Evolutionary conservation across 805 yeast genomes (phyloP).

Genomic region (Kuraishia piskuri): DNA sequence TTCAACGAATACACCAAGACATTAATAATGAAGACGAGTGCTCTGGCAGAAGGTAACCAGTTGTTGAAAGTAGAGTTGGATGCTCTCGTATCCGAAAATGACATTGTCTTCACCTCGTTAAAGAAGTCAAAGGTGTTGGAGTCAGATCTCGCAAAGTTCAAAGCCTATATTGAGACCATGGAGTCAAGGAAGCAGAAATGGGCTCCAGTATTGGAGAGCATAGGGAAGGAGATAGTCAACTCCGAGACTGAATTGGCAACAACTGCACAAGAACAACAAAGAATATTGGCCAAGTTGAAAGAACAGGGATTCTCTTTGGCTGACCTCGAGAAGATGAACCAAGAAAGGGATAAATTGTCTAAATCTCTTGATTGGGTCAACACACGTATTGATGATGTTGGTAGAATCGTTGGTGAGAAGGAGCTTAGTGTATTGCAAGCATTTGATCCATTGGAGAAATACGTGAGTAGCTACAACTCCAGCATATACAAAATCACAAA

Average conservation of each 20-base stretch:
- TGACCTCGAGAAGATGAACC: slow-evolving; percentile 54
- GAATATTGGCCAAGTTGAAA: slow-evolving; percentile 33
- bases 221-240: slow-evolving; percentile 42
- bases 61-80: slow-evolving; percentile 30
- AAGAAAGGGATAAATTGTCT: slow-evolving; percentile 51
- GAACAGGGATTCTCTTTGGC: slow-evolving; percentile 51
- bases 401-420: slow-evolving; percentile 35
- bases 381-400: slow-evolving; percentile 2
- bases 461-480: slow-evolving; percentile 49
- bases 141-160: slow-evolving; percentile 61
- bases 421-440: slow-evolving; percentile 40
- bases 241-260: slow-evolving; percentile 33
- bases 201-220: slow-evolving; percentile 48
- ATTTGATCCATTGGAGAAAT: slow-evolving; percentile 41
- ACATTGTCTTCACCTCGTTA: slow-evolving; percentile 39
- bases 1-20: slow-evolving; percentile 43
- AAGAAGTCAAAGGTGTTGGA: slow-evolving; percentile 57
- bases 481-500: slow-evolving; percentile 39
- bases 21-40: slow-evolving; percentile 36
- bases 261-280: slow-evolving; percentile 28
- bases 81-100: slow-evolving; percentile 33
- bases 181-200: slow-evolving; percentile 58
- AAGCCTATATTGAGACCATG: slow-evolving; percentile 63
- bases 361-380: slow-evolving; percentile 12
- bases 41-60: slow-evolving; percentile 30